Evolutionary conservation across 2,329 filamentous ascomycete genomes (phyloP).

Genomic region (Botrytis galanthina): DNA sequence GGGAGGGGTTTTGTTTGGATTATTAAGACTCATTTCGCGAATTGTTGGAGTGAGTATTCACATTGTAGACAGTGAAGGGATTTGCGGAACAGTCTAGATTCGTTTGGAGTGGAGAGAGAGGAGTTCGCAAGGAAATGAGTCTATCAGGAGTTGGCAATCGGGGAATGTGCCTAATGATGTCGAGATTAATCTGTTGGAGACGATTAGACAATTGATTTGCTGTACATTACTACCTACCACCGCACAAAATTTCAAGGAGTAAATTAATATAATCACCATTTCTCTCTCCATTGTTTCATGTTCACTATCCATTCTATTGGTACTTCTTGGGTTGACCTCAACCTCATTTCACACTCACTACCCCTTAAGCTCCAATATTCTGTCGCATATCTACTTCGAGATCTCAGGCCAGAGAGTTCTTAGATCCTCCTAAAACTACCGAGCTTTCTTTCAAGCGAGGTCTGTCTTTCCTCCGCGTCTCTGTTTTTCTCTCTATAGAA

Average conservation of each 20-base stretch:
- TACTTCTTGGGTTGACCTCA: no score
- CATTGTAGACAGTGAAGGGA: neutral
- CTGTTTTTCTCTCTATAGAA: no score
- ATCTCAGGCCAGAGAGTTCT: neutral
- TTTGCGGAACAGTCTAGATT: neutral
- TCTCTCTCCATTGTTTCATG: neutral
- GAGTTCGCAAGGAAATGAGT: neutral
- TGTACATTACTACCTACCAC: neutral
- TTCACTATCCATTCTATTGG: neutral
- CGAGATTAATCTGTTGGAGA: neutral
- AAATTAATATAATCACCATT: neutral
- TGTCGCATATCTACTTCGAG: neutral
- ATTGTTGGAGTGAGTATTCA: neutral
- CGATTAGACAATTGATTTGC: neutral
- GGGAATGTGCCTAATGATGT: neutral
- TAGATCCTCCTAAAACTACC: neutral
- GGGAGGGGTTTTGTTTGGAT: neutral
- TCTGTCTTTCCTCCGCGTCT: no score
- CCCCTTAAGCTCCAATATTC: neutral
- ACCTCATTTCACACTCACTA: neutral
- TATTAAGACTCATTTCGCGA: neutral
- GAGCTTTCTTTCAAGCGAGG: neutral
- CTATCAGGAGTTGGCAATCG: neutral
- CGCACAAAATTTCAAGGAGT: neutral
- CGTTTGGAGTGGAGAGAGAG: neutral